A percentile compares a stretch with the other conserved stretches of the same genome.
These are phyloP conservation scores for Erythrophleum ivorense DNA, from an alignment of 331 rosid species.

Conservation along the genomic window DNA sequence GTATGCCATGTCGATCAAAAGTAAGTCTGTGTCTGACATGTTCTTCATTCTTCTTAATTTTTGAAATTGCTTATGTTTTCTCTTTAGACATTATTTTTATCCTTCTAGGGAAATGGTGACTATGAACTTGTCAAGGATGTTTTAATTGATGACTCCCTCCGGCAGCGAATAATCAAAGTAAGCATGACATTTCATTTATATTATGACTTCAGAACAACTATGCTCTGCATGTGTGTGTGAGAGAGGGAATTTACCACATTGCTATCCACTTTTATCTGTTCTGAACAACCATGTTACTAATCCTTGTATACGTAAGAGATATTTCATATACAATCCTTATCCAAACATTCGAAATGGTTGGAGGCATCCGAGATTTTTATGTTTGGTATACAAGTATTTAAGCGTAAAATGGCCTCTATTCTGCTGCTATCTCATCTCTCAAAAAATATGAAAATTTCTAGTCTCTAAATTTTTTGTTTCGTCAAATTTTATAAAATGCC, in stretches of 20 bases:
- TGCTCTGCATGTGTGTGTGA: not conserved
- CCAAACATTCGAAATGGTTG: not conserved
- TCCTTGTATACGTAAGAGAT: not conserved
- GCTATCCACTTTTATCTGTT: not conserved
- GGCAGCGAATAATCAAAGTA: slow-evolving; percentile 72
- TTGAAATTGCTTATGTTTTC: not conserved
- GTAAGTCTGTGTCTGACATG: slow-evolving; percentile 49
- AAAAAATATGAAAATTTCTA: not conserved
- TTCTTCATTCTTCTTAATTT: slow-evolving; percentile 25
- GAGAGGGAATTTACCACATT: not conserved
- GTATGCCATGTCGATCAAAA: slow-evolving; percentile 97
- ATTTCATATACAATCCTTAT: not conserved
- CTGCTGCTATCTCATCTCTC: not conserved
- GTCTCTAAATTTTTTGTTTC: not conserved
- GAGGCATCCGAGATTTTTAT: too few relatives aligned
- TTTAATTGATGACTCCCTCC: slow-evolving; percentile 78
- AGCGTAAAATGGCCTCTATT: not conserved
- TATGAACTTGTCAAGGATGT: slow-evolving; percentile 88
- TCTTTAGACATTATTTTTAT: slow-evolving; percentile 5
- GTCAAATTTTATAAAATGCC: not conserved
- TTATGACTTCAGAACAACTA: not conserved
- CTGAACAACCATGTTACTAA: not conserved
- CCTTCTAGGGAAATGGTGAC: slow-evolving; percentile 85
- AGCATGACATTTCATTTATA: not conserved
- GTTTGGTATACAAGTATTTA: too few relatives aligned